Percentiles rank a stretch among this genome's conserved stretches.
Conservation (phyloP, 2,329 filamentous ascomycete genomes). For the Didymellaceae sp. region DNA sequence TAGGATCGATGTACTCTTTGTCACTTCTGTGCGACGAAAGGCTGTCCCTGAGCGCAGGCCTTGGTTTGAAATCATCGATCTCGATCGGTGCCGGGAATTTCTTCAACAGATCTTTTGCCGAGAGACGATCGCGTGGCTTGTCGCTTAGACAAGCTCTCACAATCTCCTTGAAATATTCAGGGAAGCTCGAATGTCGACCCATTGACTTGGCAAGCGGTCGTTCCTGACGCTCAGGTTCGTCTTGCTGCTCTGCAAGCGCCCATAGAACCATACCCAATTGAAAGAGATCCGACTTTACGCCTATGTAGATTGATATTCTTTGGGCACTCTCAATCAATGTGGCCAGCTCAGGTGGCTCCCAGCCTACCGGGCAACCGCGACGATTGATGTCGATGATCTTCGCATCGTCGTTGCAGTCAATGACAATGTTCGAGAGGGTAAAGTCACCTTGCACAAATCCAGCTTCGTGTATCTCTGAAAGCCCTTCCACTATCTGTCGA, state of each 20-base stretch:
- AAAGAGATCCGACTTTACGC: slow-evolving; percentile 94
- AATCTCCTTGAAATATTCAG: slow-evolving; percentile 78
- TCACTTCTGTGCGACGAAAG: slow-evolving; percentile 52
- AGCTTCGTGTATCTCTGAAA: slow-evolving; percentile 92
- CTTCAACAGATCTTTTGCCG: slow-evolving; percentile 73
- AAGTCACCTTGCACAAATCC: slow-evolving; percentile 98
- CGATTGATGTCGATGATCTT: slow-evolving; percentile 99
- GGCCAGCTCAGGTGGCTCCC: slow-evolving; percentile 93
- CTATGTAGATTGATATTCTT: slow-evolving; percentile 94
- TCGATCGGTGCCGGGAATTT: slow-evolving; percentile 38
- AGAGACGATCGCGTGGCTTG: slow-evolving; percentile 73
- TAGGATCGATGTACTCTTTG: slow-evolving; percentile 57
- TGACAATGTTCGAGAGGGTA: slow-evolving; percentile 94
- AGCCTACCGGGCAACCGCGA: slow-evolving; percentile 93
- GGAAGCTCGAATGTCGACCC: slow-evolving; percentile 60
- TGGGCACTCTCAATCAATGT: slow-evolving; percentile 86
- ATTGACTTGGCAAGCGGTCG: slow-evolving; percentile 63
- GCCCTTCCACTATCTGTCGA: slow-evolving; percentile 83
- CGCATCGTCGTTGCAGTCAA: slow-evolving; percentile 81
- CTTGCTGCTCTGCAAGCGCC: slow-evolving; percentile 84
- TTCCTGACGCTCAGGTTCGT: slow-evolving; percentile 83
- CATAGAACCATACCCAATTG: slow-evolving; percentile 98
- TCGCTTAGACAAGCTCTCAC: slow-evolving; percentile 78
- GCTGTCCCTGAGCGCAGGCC: slow-evolving; percentile 37
- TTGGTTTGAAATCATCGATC: slow-evolving; percentile 23